phyloP scores from a whole-genome alignment of 2,329 filamentous ascomycete genomes.

The Trichoderma sp. region DNA sequence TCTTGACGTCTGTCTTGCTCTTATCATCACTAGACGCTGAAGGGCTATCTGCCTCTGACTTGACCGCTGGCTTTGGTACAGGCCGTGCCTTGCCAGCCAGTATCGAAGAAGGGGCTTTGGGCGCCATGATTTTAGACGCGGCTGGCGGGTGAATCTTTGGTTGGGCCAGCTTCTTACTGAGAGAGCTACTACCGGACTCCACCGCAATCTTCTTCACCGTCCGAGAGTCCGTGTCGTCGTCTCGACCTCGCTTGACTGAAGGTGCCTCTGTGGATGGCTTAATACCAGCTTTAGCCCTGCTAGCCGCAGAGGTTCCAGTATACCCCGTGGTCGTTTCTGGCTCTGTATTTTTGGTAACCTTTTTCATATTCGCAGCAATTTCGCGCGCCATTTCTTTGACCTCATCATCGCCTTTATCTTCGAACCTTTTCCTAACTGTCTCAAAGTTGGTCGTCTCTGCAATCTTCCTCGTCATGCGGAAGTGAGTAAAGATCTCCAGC shows the following conservation, averaged over 20 bases:
- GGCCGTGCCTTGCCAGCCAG: slow-evolving; percentile 50
- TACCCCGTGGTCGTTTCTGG: slow-evolving; percentile 37
- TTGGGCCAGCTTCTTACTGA: slow-evolving; percentile 41
- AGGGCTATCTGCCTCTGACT: slow-evolving; percentile 33
- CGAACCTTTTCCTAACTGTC: slow-evolving; percentile 60
- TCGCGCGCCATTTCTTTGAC: slow-evolving; percentile 59
- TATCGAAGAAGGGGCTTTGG: slow-evolving; percentile 35
- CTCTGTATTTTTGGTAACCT: slow-evolving; percentile 37
- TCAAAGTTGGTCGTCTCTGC: slow-evolving; percentile 64
- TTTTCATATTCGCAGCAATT: slow-evolving; percentile 49
- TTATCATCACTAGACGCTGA: slow-evolving; percentile 33
- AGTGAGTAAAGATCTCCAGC: slow-evolving; percentile 59
- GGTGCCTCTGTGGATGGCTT: slow-evolving; percentile 32
- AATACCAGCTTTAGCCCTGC: slow-evolving; percentile 34
- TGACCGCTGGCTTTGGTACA: slow-evolving; percentile 41
- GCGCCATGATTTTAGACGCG: slow-evolving; percentile 29
- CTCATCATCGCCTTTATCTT: slow-evolving; percentile 62
- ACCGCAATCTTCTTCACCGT: slow-evolving; percentile 43
- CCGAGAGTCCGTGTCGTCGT: slow-evolving; percentile 41
- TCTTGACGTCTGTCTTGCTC: slow-evolving; percentile 31
- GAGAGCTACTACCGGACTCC: slow-evolving; percentile 36
- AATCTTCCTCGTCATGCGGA: slow-evolving; percentile 60
- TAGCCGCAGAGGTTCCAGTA: slow-evolving; percentile 39
- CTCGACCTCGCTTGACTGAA: slow-evolving; percentile 37
- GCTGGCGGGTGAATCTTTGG: slow-evolving; percentile 34